Percentiles rank a stretch among this genome's conserved stretches.
These are phyloP conservation scores for Miscanthus lutarioriparius DNA, from an alignment of 176 grass and related monocot species.

Conservation along the genomic window DNA sequence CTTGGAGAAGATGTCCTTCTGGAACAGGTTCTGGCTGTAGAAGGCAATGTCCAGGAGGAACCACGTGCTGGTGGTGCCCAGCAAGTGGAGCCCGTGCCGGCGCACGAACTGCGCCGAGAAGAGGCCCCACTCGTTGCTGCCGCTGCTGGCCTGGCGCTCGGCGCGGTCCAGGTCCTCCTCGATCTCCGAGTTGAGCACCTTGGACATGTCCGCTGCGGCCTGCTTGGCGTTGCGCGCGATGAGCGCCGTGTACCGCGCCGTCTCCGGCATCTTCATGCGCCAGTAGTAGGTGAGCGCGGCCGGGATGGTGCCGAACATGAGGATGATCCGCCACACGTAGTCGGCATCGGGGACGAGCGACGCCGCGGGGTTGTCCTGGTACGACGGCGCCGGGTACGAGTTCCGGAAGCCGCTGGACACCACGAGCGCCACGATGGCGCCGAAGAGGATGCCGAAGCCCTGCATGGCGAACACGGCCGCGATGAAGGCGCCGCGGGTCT, in stretches of 20 bases:
- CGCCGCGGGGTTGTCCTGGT: too few relatives aligned
- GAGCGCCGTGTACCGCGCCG: conserved; percentile 45
- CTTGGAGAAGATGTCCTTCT: conserved; percentile 60
- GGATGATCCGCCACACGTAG: too few relatives aligned
- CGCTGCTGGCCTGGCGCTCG: too few relatives aligned
- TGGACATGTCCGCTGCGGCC: conserved; percentile 46
- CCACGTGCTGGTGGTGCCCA: conserved; percentile 44
- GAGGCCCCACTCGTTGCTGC: neutral
- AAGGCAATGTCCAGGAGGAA: conserved; percentile 65
- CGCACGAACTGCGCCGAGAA: conserved; percentile 42
- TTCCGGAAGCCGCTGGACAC: neutral
- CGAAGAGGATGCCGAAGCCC: conserved; percentile 61
- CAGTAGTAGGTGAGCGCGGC: conserved; percentile 42
- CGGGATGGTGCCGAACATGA: too few relatives aligned
- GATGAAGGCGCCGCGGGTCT: conserved; percentile 65
- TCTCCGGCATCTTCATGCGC: conserved; percentile 60
- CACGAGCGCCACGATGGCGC: conserved; percentile 39
- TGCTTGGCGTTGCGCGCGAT: too few relatives aligned
- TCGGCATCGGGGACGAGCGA: too few relatives aligned
- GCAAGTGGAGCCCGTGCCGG: conserved; percentile 54
- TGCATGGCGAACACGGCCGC: conserved; percentile 82
- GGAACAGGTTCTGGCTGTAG: conserved; percentile 77
- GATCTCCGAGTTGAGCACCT: conserved; percentile 29
- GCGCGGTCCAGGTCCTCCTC: neutral
- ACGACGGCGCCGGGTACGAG: too few relatives aligned